Evolutionary conservation across 768 basidiomycete species (phyloP), one percentile per base, ranked within the genome.

Genomic region (Naganishia vaughanmartiniae): DNA sequence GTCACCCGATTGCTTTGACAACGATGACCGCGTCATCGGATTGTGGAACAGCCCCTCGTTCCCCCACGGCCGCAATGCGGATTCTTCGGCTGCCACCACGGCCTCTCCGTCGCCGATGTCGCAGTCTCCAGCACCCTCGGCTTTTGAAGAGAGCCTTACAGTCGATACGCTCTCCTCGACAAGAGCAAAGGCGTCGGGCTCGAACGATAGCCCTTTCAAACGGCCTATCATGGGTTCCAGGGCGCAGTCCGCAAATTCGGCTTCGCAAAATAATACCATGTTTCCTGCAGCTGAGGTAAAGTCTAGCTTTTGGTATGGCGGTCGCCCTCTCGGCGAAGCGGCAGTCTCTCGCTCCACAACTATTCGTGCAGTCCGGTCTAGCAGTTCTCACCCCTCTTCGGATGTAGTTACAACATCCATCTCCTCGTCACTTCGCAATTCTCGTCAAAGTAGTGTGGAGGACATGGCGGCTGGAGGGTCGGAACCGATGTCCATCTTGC

Each of bases 161-260:
- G 19, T 12, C 5, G 24, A 26, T n/a, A 51, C 24, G n/a, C 48
- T 51, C n/a, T 24, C 21, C 7, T 51, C 24, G 48, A 15, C 48
- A 36, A 58, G 57, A 58, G 31, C 57, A 21, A 36, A 36, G 15
- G 33, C 2, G 15, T 33, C 21, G 6, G 33, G 31, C 33, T 42
- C 42, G n/a, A 42, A 1, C 7, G 39, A 63, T 45, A 11, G 39
- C 24, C 14, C 39, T 26, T 63, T 63, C 42, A 66, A 54, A 31
- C 4, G 65, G 65, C 65, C 65, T 9, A 30, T 34, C 31, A 31
- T 80, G 12, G 74, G 74, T 6, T 57, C 58, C 15, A 54, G 79
- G 19, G 72, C 77, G 0, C 75, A 76, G 58, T 78, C 79, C 17
- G 73, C 73, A 14, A 77, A 74, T 45, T 77, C 79, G 26, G 74